Percentiles rank a stretch among this genome's conserved stretches.
phyloP scores from a whole-genome alignment of 441 rosid species.

The Adansonia rubrostipa region DNA sequence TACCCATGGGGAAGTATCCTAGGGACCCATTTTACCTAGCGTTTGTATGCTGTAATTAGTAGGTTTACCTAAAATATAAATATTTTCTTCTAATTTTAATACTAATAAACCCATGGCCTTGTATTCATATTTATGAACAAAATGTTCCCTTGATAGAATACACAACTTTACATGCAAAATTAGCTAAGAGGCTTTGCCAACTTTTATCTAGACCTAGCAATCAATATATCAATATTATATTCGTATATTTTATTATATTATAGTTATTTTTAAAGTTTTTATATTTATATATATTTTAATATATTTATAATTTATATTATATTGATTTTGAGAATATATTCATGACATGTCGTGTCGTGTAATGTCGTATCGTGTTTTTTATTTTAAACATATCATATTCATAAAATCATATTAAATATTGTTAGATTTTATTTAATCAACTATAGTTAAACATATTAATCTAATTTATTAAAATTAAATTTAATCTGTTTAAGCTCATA shows the following conservation, averaged over 20 bases:
- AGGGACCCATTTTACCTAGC: conserved; percentile 40
- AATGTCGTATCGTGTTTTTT: too few relatives aligned
- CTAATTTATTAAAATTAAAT: neutral
- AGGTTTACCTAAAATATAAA: conserved; percentile 60
- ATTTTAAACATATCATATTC: too few relatives aligned
- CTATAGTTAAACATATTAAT: conserved; percentile 43
- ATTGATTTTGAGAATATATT: too few relatives aligned
- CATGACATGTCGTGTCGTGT: too few relatives aligned
- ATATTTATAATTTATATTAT: too few relatives aligned
- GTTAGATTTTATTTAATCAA: conserved; percentile 19
- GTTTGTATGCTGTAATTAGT: conserved; percentile 37
- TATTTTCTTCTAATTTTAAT: conserved; percentile 30
- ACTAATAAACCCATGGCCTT: conserved; percentile 35
- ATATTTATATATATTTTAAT: too few relatives aligned
- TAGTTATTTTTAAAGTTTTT: too few relatives aligned
- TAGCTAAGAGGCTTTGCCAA: conserved; percentile 37
- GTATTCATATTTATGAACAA: conserved; percentile 55
- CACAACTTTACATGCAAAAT: conserved; percentile 38
- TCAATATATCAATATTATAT: too few relatives aligned
- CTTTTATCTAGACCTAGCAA: conserved; percentile 25
- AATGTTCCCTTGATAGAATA: conserved; percentile 71
- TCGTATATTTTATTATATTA: too few relatives aligned
- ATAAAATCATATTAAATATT: too few relatives aligned
- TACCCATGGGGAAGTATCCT: conserved; percentile 34
- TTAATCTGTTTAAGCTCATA: too few relatives aligned